Base-by-base conservation (phyloP, 352 stramenopile genomes). In the Paralagenidium karlingii region DNA sequence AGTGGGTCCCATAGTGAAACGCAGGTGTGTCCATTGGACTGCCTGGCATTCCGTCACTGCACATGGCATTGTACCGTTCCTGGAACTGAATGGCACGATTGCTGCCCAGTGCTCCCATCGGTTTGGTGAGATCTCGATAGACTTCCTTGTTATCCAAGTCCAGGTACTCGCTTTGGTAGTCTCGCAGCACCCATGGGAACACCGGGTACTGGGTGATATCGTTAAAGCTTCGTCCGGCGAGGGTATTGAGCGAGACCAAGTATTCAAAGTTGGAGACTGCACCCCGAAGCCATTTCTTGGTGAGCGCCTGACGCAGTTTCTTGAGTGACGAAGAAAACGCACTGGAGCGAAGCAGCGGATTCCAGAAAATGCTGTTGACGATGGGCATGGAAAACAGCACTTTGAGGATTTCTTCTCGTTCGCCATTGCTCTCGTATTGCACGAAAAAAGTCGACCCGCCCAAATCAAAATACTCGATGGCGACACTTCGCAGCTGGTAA, bases 141-240 rank as follows among this genome's bases (percentile, higher is more conserved):
- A 95, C 89, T 0, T 32, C 49, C 16, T 62, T 70, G 47, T 98
- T 76, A 15, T 58, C 67, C 2, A 99, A 60, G 51, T 99, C 86
- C 13, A 99, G 68, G 32, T 83, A 75, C 21, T 87, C 55, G 1
- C 78, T 96, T 3, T 58, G 80, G 55, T 99, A 99, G 60, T 99
- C 94, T 1, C 81, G 70, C 8, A 99, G 47, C 2, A 98, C 74
- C 96, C 95, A 99, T 11, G 96, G 96, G 49, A 99, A 99, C 5
- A 98, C 91, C 20, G 95, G 95, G 52, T 99, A 99, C 53, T 99
- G 94, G 42, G 86, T 98, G 6, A 98, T 79, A 37, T 98, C 94
- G 63, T 98, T 98, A 60, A 96, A 98, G 34, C 78, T 96, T n/a
- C 95, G 56, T 7, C 95, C 95, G 2, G 92, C 94, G 19, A 98